These are phyloP conservation scores for Metschnikowia noctiluminum DNA, from an alignment of 805 yeast species.

Conservation along the genomic window DNA sequence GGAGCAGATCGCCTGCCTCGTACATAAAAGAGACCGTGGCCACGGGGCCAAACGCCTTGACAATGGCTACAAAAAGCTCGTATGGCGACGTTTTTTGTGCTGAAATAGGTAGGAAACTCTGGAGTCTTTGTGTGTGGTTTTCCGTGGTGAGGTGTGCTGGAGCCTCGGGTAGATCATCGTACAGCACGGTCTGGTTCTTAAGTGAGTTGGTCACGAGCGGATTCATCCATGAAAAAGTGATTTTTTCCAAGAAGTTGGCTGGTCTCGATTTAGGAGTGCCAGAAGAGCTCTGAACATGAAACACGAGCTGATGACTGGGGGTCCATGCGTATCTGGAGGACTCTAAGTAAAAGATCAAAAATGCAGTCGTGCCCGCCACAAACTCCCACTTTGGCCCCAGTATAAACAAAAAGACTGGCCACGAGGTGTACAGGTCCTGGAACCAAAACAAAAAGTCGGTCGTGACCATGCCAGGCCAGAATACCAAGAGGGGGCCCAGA, in stretches of 20 bases:
- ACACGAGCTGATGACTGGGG: conserved; percentile 39
- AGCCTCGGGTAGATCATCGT: conserved; percentile 28
- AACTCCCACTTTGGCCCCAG: conserved; percentile 6
- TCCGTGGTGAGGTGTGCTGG: conserved; percentile 26
- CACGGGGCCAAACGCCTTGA: conserved; percentile 26
- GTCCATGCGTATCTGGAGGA: conserved; percentile 27
- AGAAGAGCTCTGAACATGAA: conserved; percentile 27
- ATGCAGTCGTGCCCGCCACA: conserved; percentile 23
- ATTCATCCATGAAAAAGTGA: conserved; percentile 50
- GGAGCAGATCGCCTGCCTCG: conserved; percentile 23
- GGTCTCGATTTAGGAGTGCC: conserved; percentile 5
- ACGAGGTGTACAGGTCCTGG: conserved; percentile 27
- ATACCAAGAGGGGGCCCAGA: conserved; percentile 36
- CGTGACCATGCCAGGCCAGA: conserved; percentile 32
- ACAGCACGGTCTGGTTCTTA: conserved; percentile 30
- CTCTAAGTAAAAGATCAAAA: conserved; percentile 38
- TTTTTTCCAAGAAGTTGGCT: conserved; percentile 35
- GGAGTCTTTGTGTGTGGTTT: conserved; percentile 16
- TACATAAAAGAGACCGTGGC: conserved; percentile 21
- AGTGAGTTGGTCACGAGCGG: conserved; percentile 39
- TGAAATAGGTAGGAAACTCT: conserved; percentile 16
- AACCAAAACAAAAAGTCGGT: conserved; percentile 21
- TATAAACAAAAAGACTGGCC: conserved; percentile 18
- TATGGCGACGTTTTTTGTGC: conserved; percentile 4
- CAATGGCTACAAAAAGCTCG: conserved; percentile 19